Conservation (phyloP, 768 basidiomycete genomes). For the Boletales sp. region DNA sequence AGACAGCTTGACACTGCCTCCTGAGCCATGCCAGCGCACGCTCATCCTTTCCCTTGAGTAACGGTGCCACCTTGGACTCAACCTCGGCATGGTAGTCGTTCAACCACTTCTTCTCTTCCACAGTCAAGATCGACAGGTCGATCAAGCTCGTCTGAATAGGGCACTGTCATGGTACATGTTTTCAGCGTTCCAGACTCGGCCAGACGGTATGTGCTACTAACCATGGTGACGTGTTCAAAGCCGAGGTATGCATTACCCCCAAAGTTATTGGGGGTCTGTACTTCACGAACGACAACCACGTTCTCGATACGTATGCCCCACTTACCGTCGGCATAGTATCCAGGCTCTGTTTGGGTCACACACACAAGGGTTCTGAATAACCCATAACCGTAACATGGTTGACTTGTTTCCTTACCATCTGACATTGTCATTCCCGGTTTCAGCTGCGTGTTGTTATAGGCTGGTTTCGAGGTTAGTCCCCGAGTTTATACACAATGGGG, state of each 20-base stretch:
- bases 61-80: slow-evolving; percentile 46
- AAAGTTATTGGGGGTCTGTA: slow-evolving; percentile 72
- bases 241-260: slow-evolving; percentile 78
- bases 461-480: slow-evolving; percentile 29
- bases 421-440: slow-evolving; percentile 89
- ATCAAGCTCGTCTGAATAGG: slow-evolving; percentile 88
- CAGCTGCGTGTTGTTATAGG: slow-evolving; percentile 65
- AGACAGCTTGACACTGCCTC: slow-evolving; percentile 16
- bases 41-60: slow-evolving; percentile 43
- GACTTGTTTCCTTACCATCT: slow-evolving; percentile 46
- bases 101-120: slow-evolving; percentile 76
- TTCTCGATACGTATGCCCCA: slow-evolving; percentile 95
- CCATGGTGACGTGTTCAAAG: slow-evolving; percentile 88
- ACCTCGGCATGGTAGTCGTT: slow-evolving; percentile 81
- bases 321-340: slow-evolving; percentile 86
- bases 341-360: slow-evolving; percentile 56
- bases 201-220: slow-evolving; percentile 32
- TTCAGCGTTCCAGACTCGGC: background rate
- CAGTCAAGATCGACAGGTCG: slow-evolving; percentile 56
- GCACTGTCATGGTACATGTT: slow-evolving; percentile 36
- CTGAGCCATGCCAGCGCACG: slow-evolving; percentile 25
- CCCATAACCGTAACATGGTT: background rate
- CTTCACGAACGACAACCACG: slow-evolving; percentile 73
- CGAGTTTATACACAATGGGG: background rate
- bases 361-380: background rate